phyloP scores from a whole-genome alignment of 176 grass and related monocot species.

The Eremochloa ophiuroides region DNA sequence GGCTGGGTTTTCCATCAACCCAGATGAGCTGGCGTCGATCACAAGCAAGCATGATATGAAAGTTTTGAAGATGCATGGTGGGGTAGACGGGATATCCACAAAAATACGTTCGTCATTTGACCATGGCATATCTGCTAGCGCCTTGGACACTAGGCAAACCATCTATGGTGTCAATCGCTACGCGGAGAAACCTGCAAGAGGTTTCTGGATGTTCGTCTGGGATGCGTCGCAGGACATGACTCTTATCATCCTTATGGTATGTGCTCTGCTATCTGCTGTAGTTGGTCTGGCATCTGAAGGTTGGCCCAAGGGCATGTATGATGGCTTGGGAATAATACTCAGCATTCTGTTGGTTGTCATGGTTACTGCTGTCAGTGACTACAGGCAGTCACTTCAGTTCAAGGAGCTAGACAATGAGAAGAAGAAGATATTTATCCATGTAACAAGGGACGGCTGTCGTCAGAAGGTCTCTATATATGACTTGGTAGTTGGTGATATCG shows the following conservation, averaged over 20 bases:
- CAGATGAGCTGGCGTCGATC: constrained; percentile 83
- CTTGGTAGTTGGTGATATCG: constrained; percentile 84
- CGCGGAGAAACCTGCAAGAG: constrained; percentile 75
- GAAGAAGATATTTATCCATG: constrained; percentile 91
- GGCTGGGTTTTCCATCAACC: constrained; percentile 67
- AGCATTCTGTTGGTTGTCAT: constrained; percentile 92
- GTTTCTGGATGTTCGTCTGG: constrained; percentile 96
- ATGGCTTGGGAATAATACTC: constrained; percentile 92
- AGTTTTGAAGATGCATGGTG: constrained; percentile 60
- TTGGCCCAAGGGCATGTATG: constrained; percentile 93
- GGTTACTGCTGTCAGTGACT: constrained; percentile 94
- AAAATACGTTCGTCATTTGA: constrained; percentile 50
- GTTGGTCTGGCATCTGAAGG: constrained; percentile 89
- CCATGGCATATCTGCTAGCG: constrained; percentile 42
- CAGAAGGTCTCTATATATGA: constrained; percentile 89
- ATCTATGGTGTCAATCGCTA: constrained; percentile 74
- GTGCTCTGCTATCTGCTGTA: constrained; percentile 75
- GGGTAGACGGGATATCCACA: constrained; percentile 59
- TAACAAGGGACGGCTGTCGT: constrained; percentile 71
- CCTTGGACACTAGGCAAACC: constrained; percentile 54
- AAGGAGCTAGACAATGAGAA: constrained; percentile 97
- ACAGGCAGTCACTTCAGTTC: constrained; percentile 91
- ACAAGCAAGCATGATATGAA: constrained; percentile 66
- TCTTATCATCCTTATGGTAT: constrained; percentile 87
- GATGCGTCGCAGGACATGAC: constrained; percentile 91